Conservation (phyloP, 129 eudicot species). For the Lactuca saligna region DNA sequence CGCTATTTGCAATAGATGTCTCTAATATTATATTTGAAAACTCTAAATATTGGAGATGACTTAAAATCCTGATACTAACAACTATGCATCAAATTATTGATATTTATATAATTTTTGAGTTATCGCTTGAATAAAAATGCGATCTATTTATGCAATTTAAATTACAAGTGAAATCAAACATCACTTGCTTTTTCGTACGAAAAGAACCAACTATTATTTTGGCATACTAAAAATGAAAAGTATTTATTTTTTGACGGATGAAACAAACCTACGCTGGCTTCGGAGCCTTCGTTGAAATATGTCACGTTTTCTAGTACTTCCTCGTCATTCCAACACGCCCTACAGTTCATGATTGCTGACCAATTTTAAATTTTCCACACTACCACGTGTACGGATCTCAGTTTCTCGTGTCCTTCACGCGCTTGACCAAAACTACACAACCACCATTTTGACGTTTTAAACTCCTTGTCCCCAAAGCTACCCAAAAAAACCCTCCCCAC, state of each 20-base stretch:
- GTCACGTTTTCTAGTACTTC: constrained; percentile 23
- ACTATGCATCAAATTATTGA: no score
- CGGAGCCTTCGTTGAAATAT: constrained; percentile 7
- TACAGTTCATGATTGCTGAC: constrained; percentile 29
- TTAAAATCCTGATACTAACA: no score
- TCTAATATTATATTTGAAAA: no score
- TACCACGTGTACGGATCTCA: constrained; percentile 39
- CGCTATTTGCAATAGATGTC: no score
- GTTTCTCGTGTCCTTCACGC: constrained; percentile 20
- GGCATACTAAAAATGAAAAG: not conserved
- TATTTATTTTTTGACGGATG: constrained; percentile 10
- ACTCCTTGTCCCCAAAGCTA: constrained; percentile 24
- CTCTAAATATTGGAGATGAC: no score
- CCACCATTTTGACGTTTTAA: constrained; percentile 12
- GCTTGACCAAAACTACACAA: constrained; percentile 16
- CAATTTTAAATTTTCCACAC: constrained; percentile 17
- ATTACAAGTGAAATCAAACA: not conserved
- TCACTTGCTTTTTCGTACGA: not conserved
- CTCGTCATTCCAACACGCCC: constrained; percentile 15
- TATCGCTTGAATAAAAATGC: no score
- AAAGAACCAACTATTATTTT: not conserved
- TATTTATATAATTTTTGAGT: no score
- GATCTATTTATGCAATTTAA: no score
- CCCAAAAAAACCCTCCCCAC: constrained; percentile 19
- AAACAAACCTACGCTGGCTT: constrained; percentile 13